Base-by-base conservation (phyloP, 179 eudicot genomes). In the Sideroxylon spinosum region DNA sequence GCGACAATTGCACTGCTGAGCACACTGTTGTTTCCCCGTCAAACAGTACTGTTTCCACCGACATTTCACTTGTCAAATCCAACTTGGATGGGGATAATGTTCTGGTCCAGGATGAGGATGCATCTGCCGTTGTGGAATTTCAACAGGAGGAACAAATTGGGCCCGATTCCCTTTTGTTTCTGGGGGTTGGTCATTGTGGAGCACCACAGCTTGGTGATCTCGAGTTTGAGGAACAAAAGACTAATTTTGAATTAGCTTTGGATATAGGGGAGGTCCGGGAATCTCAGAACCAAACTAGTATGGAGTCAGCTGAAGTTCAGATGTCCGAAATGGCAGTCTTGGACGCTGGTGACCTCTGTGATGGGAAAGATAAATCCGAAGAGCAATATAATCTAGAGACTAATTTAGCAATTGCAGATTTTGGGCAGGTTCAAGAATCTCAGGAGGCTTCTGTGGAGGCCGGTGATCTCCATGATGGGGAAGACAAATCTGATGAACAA, bases 201-300 rank as follows among this genome's bases (percentile, higher is more conserved):
- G 5, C 32, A 37, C 69, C 71, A 12, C 53, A 72, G 67, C 76
- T 60, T 62, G 79, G 81, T 68, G 84, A 83, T 56, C 75, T 44
- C 50, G 57, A 55, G 64, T 68, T 46, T 68, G 67, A 55, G 17
- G 66, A 77, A 37, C 67, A n/a, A 44, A 37, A 37, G 3, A 16
- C 46, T 78, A 50, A 61, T 46, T 19, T 26, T 46, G 65, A 50
- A 23, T 26, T 70, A 71, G 25, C 52, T 44, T 49, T 76, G 5
- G 44, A 37, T 4, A 3, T 37, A 3, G 44, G 44, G 44, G 14
- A 8, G 59, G 16, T 3, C 4, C 80, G 37, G 80, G 76, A 78
- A 75, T 62, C 56, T 63, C 25, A 32, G 44, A 6, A 37, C 2
- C 44, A 37, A 37, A 37, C 44, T 37, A 37, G 5, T 37, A 37